Evolutionary conservation across 225 moss, liverwort and hornwort species (phyloP).

Genomic region (Rhytidiadelphus loreus): DNA sequence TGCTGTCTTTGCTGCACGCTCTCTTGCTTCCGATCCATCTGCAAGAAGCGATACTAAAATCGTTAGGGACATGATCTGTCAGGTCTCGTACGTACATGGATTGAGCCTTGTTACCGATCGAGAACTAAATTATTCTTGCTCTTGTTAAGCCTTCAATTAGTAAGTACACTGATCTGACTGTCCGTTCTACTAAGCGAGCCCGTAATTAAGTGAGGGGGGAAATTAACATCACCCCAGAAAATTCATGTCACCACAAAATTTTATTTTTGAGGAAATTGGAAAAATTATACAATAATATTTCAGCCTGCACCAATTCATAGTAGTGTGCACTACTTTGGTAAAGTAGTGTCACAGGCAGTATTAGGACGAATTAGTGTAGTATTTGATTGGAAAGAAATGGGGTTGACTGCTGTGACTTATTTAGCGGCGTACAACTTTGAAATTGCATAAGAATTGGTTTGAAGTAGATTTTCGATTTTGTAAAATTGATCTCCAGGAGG

Average conservation of each 20-base stretch:
- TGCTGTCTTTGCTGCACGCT: constrained; percentile 68
- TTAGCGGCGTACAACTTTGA: not conserved
- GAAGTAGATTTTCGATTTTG: not conserved
- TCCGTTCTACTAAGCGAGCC: not conserved
- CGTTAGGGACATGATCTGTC: not conserved
- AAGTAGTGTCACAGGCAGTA: not conserved
- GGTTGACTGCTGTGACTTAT: not conserved
- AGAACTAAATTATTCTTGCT: not conserved
- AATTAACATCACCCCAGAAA: not conserved
- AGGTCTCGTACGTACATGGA: too few relatives aligned
- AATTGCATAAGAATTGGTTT: not conserved
- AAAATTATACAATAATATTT: not conserved
- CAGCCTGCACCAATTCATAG: not conserved
- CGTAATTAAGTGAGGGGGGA: too few relatives aligned
- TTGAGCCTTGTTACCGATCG: not conserved
- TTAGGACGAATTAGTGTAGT: not conserved
- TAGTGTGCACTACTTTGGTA: not conserved
- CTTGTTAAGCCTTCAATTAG: too few relatives aligned
- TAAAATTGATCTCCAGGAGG: not conserved
- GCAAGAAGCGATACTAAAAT: not conserved
- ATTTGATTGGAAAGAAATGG: not conserved
- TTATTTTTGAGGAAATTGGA: not conserved
- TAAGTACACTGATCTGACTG: not conserved
- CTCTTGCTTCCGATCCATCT: constrained; percentile 48
- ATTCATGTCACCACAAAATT: not conserved